Base-by-base conservation (phyloP, 1,284 basidiomycete species). In the Peniophora sp. region DNA sequence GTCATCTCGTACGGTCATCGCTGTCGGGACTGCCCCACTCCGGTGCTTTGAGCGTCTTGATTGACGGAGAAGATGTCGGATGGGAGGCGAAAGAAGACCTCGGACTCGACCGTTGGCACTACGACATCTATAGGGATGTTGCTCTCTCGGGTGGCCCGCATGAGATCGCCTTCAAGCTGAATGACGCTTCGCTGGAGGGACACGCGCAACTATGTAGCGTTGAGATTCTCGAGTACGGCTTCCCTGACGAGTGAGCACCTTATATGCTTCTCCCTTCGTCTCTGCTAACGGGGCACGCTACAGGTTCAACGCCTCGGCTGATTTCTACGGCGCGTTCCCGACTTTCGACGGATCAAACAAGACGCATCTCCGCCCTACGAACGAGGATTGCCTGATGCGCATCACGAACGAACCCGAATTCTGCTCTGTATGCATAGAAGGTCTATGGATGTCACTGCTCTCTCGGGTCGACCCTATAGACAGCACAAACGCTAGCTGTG, bases 301-400 rank as follows among this genome's bases (percentile, higher is more conserved):
- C 56, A 91, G 89, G 60, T 92, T 90, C 63, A 72, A 82, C 45
- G 63, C 69, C 2, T 67, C 69, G 1, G 69, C 71, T 6, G 86
- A 81, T 0, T 72, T 83, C 59, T 83, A 90, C 55, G 77, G 86
- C 47, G 71, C 87, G 14, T 92, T 81, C 64, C 89, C 87, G 6
- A 92, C 89, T 74, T 89, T 51, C 54, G 74, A 63, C 1, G 67
- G 77, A 22, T 64, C 66, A 47, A 86, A 89, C 56, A 61, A 65
- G 51, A 86, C 83, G 0, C 74, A 76, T 2, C 88, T 84, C 64
- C 76, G 85, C 14, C 86, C 86, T 36, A 92, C 89, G 3, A 90
- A 92, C 59, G 85, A 90, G 58, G 85, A 81, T 60, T 92, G 90
- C 61, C 75, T 92, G 50, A 92, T 93, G 90, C 83, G 90, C 27